A percentile compares a stretch with the other conserved stretches of the same genome.
Evolutionary conservation across 768 basidiomycete species (phyloP).

Genomic region (Cyclocybe aegerita): DNA sequence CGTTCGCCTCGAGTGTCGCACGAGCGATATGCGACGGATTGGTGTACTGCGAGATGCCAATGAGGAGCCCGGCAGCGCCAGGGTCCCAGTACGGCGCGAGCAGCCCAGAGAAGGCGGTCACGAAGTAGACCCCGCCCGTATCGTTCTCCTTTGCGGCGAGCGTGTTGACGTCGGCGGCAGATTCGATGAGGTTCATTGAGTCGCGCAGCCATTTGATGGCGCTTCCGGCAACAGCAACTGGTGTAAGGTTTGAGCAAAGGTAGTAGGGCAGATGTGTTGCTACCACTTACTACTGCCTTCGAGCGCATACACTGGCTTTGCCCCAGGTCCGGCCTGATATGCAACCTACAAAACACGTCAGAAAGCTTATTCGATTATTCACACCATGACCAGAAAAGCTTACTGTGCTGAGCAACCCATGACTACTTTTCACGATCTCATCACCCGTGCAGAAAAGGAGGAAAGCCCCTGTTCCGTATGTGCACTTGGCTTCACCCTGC

Average conservation of each 20-base stretch:
- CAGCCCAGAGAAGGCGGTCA: constrained; percentile 94
- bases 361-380: constrained; percentile 1
- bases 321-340: constrained; percentile 79
- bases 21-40: constrained; percentile 92
- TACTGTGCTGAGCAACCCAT: constrained; percentile 90
- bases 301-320: constrained; percentile 86
- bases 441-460: constrained; percentile 91
- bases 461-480: constrained; percentile 97
- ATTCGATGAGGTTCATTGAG: constrained; percentile 78
- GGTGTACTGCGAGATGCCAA: constrained; percentile 86
- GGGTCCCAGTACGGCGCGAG: constrained; percentile 99
- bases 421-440: constrained; percentile 80
- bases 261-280: not conserved
- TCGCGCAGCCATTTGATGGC: constrained; percentile 98
- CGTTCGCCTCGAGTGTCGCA: constrained; percentile 94
- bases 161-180: constrained; percentile 81
- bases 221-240: constrained; percentile 92
- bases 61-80: constrained; percentile 81
- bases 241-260: not conserved
- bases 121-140: constrained; percentile 93
- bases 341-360: constrained; percentile 56
- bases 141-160: constrained; percentile 75
- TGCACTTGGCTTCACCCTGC: constrained; percentile 96
- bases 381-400: constrained; percentile 13
- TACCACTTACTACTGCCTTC: constrained; percentile 83